Conservation (phyloP, 2,329 filamentous ascomycete genomes). For the Lasiodiplodia citricola region DNA sequence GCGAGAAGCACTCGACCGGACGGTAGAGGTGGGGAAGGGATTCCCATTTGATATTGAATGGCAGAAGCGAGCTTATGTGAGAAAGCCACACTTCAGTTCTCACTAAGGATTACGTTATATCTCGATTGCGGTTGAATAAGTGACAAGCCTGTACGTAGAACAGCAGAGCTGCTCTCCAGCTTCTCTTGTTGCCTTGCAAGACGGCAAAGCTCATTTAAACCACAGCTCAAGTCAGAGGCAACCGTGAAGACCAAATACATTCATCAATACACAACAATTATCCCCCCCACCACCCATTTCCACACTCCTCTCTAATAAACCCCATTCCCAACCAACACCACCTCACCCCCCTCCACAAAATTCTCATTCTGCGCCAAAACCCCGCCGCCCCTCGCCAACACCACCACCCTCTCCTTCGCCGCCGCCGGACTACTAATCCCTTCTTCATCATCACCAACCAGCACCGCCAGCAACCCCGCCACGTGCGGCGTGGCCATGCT, state of each 20-base stretch:
- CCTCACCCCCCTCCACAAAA: conserved; percentile 3
- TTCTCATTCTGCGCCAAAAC: not conserved
- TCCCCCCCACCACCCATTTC: too few species aligned
- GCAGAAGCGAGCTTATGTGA: not conserved
- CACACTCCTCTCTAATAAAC: not conserved
- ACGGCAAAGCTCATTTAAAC: too few species aligned
- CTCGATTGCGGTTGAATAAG: not conserved
- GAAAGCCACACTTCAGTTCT: not conserved
- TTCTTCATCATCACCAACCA: conserved; percentile 49
- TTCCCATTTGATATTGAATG: not conserved
- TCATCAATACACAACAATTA: too few species aligned
- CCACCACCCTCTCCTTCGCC: not conserved
- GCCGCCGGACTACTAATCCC: too few species aligned
- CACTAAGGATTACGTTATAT: not conserved
- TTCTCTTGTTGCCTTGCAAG: too few species aligned
- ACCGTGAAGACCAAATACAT: too few species aligned
- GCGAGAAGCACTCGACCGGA: too few species aligned
- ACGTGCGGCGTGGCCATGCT: conserved; percentile 70
- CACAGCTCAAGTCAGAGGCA: too few species aligned
- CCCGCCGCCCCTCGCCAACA: not conserved
- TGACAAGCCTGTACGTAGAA: not conserved
- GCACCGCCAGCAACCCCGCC: conserved; percentile 68
- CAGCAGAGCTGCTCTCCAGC: too few species aligned
- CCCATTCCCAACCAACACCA: conserved; percentile 2
- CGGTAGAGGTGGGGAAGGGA: not conserved